Evolutionary conservation across 768 basidiomycete species (phyloP).

Genomic region (Artomyces pyxidatus): DNA sequence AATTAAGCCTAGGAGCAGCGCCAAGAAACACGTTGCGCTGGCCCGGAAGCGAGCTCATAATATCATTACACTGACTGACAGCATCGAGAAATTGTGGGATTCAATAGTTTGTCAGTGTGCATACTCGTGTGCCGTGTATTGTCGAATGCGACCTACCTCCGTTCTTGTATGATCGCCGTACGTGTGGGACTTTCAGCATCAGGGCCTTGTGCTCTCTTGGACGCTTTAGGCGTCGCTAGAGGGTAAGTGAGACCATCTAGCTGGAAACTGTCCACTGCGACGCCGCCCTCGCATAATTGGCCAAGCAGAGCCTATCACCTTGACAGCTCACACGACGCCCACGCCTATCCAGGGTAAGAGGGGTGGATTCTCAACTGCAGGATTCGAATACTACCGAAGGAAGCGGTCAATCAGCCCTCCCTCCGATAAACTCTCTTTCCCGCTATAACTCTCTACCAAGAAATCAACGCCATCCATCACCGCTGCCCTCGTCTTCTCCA

Average conservation of each 20-base stretch:
- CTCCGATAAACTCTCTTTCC: conserved; percentile 7
- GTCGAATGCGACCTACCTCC: neutral
- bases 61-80: neutral
- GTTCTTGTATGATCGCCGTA: neutral
- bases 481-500: conserved; percentile 37
- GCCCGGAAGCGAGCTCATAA: no score
- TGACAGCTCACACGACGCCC: neutral
- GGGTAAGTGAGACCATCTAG: neutral
- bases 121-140: neutral
- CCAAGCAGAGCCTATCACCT: neutral
- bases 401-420: conserved; percentile 5
- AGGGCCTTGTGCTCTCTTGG: no score
- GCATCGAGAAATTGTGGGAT: neutral
- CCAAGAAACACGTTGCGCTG: no score
- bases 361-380: neutral
- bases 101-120: neutral
- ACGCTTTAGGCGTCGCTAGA: neutral
- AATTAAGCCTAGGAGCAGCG: no score
- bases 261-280: neutral
- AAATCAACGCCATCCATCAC: conserved; percentile 43
- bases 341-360: neutral
- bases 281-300: neutral
- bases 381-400: neutral
- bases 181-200: no score
- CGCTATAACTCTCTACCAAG: conserved; percentile 22